Conservation (phyloP, 352 stramenopile genomes). For the Phytophthora sansomeana region DNA sequence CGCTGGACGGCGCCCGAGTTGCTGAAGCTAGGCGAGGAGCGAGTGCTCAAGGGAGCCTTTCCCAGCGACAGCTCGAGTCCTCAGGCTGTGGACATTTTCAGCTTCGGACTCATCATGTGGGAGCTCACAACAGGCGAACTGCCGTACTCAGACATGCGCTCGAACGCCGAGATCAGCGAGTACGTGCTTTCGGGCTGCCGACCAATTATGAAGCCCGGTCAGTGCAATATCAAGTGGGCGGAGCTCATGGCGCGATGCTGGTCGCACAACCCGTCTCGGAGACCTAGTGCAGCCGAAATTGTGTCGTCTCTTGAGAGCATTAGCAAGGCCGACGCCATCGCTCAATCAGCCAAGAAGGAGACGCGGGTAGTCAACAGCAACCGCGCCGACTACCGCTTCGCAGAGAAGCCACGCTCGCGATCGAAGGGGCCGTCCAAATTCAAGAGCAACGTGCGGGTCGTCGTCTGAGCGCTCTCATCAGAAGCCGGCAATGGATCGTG, state of each 20-base stretch:
- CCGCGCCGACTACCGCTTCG: slow-evolving; percentile 80
- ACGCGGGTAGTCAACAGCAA: slow-evolving; percentile 81
- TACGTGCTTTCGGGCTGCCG: slow-evolving; percentile 80
- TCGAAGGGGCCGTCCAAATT: slow-evolving; percentile 65
- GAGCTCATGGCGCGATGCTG: slow-evolving; percentile 88
- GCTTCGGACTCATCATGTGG: slow-evolving; percentile 90
- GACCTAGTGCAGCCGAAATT: slow-evolving; percentile 83
- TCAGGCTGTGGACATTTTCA: slow-evolving; percentile 89
- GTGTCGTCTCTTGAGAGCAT: slow-evolving; percentile 83
- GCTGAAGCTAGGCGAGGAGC: slow-evolving; percentile 81
- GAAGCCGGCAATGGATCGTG: slow-evolving; percentile 21
- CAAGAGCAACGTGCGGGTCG: slow-evolving; percentile 74
- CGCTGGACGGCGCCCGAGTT: slow-evolving; percentile 85
- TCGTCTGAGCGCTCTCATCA: slow-evolving; percentile 24
- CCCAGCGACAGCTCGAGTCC: slow-evolving; percentile 55
- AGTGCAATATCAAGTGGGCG: slow-evolving; percentile 86
- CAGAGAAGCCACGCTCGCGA: slow-evolving; percentile 58
- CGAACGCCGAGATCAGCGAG: slow-evolving; percentile 77
- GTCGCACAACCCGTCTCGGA: slow-evolving; percentile 76
- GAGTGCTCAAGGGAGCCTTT: slow-evolving; percentile 68
- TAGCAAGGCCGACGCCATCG: slow-evolving; percentile 72
- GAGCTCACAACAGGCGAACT: slow-evolving; percentile 87
- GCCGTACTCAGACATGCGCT: slow-evolving; percentile 72
- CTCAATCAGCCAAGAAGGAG: slow-evolving; percentile 73
- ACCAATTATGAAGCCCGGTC: slow-evolving; percentile 77